phyloP scores from a whole-genome alignment of 2,329 filamentous ascomycete genomes.

The Fusarium setosum region DNA sequence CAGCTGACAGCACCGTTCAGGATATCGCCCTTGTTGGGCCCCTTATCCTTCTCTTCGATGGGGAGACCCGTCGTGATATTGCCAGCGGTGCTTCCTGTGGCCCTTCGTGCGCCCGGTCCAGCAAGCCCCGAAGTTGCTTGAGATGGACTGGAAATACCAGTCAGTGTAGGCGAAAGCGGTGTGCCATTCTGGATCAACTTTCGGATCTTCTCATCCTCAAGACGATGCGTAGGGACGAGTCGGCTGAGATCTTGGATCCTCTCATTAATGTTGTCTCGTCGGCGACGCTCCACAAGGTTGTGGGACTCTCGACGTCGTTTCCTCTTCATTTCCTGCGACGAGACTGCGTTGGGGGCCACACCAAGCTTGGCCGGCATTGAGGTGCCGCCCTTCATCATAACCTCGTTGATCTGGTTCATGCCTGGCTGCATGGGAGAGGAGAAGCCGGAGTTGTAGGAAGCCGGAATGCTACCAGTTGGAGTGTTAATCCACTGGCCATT shows the following conservation, averaged over 20 bases:
- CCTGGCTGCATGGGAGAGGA: slow-evolving; percentile 80
- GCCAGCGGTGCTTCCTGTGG: slow-evolving; percentile 74
- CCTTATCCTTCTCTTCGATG: slow-evolving; percentile 97
- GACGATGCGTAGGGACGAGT: slow-evolving; percentile 88
- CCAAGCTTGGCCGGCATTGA: slow-evolving; percentile 91
- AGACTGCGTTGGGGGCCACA: slow-evolving; percentile 63
- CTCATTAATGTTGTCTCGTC: slow-evolving; percentile 98
- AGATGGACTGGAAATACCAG: slow-evolving; percentile 74
- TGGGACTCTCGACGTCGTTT: slow-evolving; percentile 93
- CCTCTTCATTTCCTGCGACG: slow-evolving; percentile 93
- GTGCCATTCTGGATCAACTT: slow-evolving; percentile 95
- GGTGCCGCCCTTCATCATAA: slow-evolving; percentile 87
- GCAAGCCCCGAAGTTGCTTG: slow-evolving; percentile 89
- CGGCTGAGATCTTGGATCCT: slow-evolving; percentile 96
- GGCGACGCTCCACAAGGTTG: slow-evolving; percentile 93
- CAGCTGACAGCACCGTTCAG: slow-evolving; percentile 97
- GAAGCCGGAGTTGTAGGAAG: slow-evolving; percentile 89
- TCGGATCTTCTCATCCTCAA: slow-evolving; percentile 97
- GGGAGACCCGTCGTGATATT: slow-evolving; percentile 94
- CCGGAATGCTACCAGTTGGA: slow-evolving; percentile 80
- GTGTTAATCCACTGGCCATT: slow-evolving; percentile 94
- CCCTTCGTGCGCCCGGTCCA: slow-evolving; percentile 84
- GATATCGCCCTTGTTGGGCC: slow-evolving; percentile 98
- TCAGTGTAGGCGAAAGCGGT: slow-evolving; percentile 85
- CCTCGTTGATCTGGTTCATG: slow-evolving; percentile 85